These are phyloP conservation scores for Melanomma pulvis-pyrius DNA, from an alignment of 495 filamentous ascomycete species.

Conservation along the genomic window DNA sequence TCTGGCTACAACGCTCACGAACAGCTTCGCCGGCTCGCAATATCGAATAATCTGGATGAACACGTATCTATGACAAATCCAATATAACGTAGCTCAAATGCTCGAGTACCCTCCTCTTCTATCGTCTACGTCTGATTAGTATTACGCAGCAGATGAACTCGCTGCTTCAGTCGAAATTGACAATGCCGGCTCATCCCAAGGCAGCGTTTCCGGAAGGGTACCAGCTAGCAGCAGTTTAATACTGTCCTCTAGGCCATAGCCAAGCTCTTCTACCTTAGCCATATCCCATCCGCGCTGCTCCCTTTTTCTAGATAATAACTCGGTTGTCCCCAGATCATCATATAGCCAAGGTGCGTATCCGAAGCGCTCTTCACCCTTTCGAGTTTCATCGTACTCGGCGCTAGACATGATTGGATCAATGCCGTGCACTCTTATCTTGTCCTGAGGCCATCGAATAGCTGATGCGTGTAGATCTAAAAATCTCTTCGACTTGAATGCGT, in stretches of 20 bases:
- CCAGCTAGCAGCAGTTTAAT: slow-evolving; percentile 5
- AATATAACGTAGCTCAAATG: too few relatives aligned
- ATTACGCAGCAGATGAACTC: too few relatives aligned
- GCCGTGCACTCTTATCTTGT: slow-evolving; percentile 40
- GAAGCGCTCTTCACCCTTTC: slow-evolving; percentile 33
- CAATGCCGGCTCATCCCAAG: slow-evolving; percentile 10
- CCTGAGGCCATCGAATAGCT: slow-evolving; percentile 43
- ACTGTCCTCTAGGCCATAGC: slow-evolving; percentile 6
- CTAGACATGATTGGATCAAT: slow-evolving; percentile 42
- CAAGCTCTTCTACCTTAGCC: slow-evolving; percentile 6
- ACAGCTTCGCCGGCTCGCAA: background rate
- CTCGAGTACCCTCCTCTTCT: too few relatives aligned
- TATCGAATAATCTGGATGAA: too few relatives aligned
- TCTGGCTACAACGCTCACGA: background rate
- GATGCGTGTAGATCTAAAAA: slow-evolving; percentile 45
- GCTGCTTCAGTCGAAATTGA: background rate
- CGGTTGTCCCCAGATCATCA: slow-evolving; percentile 39
- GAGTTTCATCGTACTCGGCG: slow-evolving; percentile 34
- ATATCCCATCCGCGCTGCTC: slow-evolving; percentile 37
- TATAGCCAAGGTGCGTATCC: slow-evolving; percentile 35
- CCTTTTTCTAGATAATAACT: slow-evolving; percentile 38
- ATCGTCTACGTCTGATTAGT: too few relatives aligned
- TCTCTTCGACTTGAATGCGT: slow-evolving; percentile 46
- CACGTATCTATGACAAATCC: too few relatives aligned
- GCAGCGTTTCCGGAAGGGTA: background rate